A percentile compares a stretch with the other conserved stretches of the same genome.
These are phyloP conservation scores for Trichoderma koningii DNA, from an alignment of 2,329 filamentous ascomycete species.

Conservation along the genomic window DNA sequence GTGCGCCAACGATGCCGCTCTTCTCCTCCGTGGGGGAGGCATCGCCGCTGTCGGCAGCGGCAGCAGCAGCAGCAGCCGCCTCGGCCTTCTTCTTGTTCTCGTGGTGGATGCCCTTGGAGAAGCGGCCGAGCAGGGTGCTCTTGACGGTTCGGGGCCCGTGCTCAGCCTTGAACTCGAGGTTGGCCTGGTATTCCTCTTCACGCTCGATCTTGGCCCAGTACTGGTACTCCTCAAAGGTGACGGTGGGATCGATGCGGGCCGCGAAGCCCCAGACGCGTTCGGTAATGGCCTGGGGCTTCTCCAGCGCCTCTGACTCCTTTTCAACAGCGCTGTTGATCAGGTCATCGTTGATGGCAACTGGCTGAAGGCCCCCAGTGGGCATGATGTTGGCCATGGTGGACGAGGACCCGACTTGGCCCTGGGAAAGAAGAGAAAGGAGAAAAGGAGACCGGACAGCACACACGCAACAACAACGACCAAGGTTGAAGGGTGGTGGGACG, in stretches of 20 bases:
- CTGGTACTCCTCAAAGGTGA: conserved; percentile 19
- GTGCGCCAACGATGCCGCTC: not conserved
- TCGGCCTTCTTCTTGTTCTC: conserved; percentile 25
- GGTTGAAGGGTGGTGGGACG: conserved; percentile 1
- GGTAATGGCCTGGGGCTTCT: conserved; percentile 17
- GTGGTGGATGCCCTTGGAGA: conserved; percentile 23
- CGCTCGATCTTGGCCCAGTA: conserved; percentile 25
- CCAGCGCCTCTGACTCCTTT: conserved; percentile 12
- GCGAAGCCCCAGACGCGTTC: conserved; percentile 22
- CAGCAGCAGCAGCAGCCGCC: not conserved
- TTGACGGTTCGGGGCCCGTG: conserved; percentile 11
- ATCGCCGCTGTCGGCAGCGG: not conserved
- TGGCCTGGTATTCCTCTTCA: conserved; percentile 21
- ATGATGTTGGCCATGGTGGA: conserved; percentile 8
- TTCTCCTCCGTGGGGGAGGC: conserved; percentile 16
- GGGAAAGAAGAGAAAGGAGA: not conserved
- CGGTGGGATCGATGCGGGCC: conserved; percentile 20
- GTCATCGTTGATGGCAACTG: conserved; percentile 9
- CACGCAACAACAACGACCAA: conserved; percentile 11
- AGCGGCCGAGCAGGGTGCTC: conserved; percentile 8
- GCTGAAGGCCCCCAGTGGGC: conserved; percentile 20
- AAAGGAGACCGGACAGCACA: not conserved
- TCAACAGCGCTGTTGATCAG: conserved; percentile 12
- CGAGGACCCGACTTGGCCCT: not conserved
- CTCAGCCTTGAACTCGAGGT: conserved; percentile 18